These are phyloP conservation scores for Stentor coeruleus DNA, from an alignment of 73 alveolate species.

Conservation along the genomic window DNA sequence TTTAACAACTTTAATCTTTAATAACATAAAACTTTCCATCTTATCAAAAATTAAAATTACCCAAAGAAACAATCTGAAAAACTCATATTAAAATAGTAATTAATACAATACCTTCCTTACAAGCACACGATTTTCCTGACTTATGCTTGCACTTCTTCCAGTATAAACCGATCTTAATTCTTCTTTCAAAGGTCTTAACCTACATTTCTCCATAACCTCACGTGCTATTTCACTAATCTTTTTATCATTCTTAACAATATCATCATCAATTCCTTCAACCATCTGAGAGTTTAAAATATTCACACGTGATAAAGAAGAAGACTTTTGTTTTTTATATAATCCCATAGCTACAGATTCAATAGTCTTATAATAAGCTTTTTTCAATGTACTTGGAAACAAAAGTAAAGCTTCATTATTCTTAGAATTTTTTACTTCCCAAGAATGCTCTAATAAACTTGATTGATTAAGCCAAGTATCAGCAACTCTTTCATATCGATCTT, in stretches of 20 bases:
- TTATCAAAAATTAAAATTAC: neutral
- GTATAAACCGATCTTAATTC: neutral
- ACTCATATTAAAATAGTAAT: neutral
- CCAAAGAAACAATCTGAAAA: too few relatives aligned
- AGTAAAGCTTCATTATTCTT: neutral
- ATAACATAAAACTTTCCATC: neutral
- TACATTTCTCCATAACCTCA: constrained; percentile 21
- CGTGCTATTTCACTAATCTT: neutral
- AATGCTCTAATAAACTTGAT: neutral
- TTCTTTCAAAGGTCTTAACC: constrained; percentile 1
- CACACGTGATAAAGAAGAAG: neutral
- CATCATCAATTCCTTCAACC: constrained; percentile 3
- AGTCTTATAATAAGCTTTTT: constrained; percentile 13
- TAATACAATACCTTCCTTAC: neutral
- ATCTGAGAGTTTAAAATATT: neutral
- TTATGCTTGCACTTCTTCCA: neutral
- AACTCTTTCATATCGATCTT: constrained; percentile 31
- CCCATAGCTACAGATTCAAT: constrained; percentile 6
- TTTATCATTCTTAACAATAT: neutral
- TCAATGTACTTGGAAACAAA: neutral
- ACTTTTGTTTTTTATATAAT: neutral
- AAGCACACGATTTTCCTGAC: neutral
- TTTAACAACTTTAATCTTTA: neutral
- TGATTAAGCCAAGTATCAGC: constrained; percentile 25
- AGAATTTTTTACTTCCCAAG: neutral